phyloP scores from a whole-genome alignment of 352 stramenopile species.

The Globisporangium alternatum region DNA sequence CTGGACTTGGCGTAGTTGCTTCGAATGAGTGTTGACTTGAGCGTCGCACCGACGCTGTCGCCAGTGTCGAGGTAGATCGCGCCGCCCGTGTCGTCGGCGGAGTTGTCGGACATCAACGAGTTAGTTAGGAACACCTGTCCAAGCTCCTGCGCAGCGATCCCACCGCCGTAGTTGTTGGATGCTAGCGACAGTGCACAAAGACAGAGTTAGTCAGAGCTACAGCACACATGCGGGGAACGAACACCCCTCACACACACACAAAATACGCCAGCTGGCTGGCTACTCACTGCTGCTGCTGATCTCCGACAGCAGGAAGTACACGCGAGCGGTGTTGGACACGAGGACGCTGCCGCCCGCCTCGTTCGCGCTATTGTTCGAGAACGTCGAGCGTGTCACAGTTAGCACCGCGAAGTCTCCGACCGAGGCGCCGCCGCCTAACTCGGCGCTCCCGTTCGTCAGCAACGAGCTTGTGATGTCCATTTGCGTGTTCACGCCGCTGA shows the following conservation, averaged over 20 bases:
- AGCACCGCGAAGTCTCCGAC: slow-evolving; percentile 29
- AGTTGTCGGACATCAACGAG: slow-evolving; percentile 40
- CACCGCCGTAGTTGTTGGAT: slow-evolving; percentile 48
- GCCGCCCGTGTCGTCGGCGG: slow-evolving; percentile 56
- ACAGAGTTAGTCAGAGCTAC: not conserved
- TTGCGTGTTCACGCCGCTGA: slow-evolving; percentile 20
- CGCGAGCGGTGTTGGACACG: slow-evolving; percentile 23
- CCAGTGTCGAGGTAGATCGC: slow-evolving; percentile 57
- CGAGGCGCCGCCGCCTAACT: slow-evolving; percentile 44
- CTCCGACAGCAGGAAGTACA: slow-evolving; percentile 23
- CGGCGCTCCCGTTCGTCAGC: slow-evolving; percentile 37
- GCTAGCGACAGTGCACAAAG: slow-evolving; percentile 16
- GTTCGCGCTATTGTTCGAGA: slow-evolving; percentile 38
- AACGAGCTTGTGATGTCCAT: slow-evolving; percentile 22
- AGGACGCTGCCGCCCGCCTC: slow-evolving; percentile 51
- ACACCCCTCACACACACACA: not conserved
- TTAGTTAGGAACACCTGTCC: slow-evolving; percentile 17
- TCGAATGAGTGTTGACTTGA: slow-evolving; percentile 27
- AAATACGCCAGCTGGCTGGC: not conserved
- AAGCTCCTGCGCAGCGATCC: slow-evolving; percentile 42
- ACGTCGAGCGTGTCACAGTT: slow-evolving; percentile 17
- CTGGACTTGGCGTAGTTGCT: slow-evolving; percentile 41
- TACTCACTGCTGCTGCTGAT: slow-evolving; percentile 38
- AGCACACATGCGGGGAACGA: not conserved
- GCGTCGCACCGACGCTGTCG: slow-evolving; percentile 28